Percentiles rank a stretch among this genome's conserved stretches.
These are phyloP conservation scores for Macadamia tetraphylla DNA, from an alignment of 164 flowering plant species.

Conservation along the genomic window DNA sequence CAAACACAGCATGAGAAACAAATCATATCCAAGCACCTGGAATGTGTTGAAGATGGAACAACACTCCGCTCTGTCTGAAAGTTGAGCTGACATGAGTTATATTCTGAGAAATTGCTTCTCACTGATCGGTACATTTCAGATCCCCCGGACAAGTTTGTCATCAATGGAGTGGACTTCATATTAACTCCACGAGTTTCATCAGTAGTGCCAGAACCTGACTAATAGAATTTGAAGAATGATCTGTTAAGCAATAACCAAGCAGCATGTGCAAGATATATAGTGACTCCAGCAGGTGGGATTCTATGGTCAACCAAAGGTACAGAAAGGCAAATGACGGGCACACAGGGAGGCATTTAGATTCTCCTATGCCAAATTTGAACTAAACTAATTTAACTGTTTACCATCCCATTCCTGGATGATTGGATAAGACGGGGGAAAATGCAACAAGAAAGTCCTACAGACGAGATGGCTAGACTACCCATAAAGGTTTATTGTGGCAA, in stretches of 20 bases:
- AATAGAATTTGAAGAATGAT: conserved; percentile 11
- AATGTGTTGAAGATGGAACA: conserved; percentile 33
- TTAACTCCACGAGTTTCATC: conserved; percentile 13
- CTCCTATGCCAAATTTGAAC: not conserved
- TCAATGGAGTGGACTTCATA: conserved; percentile 11
- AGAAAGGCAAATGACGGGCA: not conserved
- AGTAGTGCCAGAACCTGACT: conserved; percentile 19
- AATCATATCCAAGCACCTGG: conserved; percentile 29
- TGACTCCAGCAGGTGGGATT: not conserved
- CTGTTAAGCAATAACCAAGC: not conserved
- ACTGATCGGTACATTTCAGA: conserved; percentile 28
- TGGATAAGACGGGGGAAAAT: not conserved
- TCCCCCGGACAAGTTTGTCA: not conserved
- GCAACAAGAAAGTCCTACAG: not conserved
- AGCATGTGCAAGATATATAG: not conserved
- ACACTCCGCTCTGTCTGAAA: conserved; percentile 27
- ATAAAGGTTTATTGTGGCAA: not conserved
- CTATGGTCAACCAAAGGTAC: not conserved
- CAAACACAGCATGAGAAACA: conserved; percentile 10
- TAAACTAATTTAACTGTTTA: not conserved
- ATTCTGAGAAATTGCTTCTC: conserved; percentile 29
- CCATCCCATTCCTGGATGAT: not conserved
- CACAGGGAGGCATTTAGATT: not conserved
- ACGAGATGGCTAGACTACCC: not conserved
- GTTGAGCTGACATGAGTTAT: conserved; percentile 17